phyloP scores from a whole-genome alignment of 805 yeast genomes.

The Vanderwaltozyma polyspora region DNA sequence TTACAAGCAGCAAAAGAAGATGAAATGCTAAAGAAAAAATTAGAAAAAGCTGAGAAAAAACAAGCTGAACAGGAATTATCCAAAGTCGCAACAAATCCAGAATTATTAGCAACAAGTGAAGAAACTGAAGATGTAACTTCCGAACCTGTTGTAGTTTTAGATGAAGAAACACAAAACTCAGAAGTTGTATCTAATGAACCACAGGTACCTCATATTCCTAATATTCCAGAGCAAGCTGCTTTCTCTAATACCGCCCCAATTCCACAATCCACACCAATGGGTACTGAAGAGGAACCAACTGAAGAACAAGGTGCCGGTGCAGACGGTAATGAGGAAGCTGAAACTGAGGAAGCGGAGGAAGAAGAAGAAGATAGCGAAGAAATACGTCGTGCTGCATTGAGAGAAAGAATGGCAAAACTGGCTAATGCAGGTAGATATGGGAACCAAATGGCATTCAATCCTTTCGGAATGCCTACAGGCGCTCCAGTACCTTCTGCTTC shows the following conservation, averaged over 20 bases:
- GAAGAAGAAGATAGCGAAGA: conserved; percentile 69
- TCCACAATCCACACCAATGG: not conserved
- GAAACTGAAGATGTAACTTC: not conserved
- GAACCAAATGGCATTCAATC: conserved; percentile 30
- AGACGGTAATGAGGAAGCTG: conserved; percentile 26
- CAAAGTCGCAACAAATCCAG: not conserved
- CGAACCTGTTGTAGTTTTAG: not conserved
- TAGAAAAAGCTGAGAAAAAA: conserved; percentile 33
- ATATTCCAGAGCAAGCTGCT: not conserved
- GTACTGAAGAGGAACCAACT: conserved; percentile 11
- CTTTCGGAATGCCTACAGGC: conserved; percentile 29
- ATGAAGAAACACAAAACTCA: not conserved
- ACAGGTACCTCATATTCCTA: not conserved
- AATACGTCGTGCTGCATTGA: conserved; percentile 58
- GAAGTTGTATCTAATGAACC: too few relatives aligned
- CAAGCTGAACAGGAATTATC: not conserved
- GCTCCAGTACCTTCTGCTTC: conserved; percentile 12
- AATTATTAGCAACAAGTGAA: not conserved
- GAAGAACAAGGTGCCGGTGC: conserved; percentile 19
- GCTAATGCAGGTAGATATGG: conserved; percentile 78
- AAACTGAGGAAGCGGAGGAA: conserved; percentile 39
- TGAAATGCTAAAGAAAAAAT: conserved; percentile 41
- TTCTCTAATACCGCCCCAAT: not conserved
- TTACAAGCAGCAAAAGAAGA: conserved; percentile 70
- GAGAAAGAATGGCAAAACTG: conserved; percentile 92